These are phyloP conservation scores for Skeletonema marinoi DNA, from an alignment of 108 stramenopile genomes.

Conservation along the genomic window DNA sequence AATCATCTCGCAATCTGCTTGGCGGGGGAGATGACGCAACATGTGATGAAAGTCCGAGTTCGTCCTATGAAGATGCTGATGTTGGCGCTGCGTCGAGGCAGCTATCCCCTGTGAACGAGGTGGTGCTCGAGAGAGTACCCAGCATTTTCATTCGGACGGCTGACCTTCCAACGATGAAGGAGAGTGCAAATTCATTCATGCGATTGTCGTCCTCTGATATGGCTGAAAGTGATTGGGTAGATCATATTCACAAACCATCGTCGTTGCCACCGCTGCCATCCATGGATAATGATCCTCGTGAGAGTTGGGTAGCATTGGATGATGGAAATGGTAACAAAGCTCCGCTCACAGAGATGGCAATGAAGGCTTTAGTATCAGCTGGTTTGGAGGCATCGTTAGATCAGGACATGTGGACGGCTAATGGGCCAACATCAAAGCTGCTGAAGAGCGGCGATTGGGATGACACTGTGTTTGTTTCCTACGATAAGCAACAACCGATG, in stretches of 20 bases:
- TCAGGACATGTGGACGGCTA: conserved; percentile 61
- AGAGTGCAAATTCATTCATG: neutral
- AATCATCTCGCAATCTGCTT: neutral
- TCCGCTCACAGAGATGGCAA: conserved; percentile 68
- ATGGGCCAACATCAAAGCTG: conserved; percentile 44
- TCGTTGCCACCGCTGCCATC: conserved; percentile 64
- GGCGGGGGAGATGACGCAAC: neutral
- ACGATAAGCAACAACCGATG: conserved; percentile 1
- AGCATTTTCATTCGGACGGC: conserved; percentile 42
- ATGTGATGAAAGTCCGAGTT: conserved; percentile 10
- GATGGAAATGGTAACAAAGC: conserved; percentile 59
- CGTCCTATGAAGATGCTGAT: conserved; percentile 6
- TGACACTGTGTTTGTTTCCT: conserved; percentile 21
- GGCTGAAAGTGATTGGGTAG: conserved; percentile 18
- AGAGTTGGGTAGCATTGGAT: conserved; percentile 74
- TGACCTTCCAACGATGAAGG: conserved; percentile 40
- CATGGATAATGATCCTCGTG: conserved; percentile 60
- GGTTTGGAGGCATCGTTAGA: conserved; percentile 55
- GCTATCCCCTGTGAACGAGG: neutral
- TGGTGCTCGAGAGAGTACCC: neutral
- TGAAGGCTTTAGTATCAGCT: conserved; percentile 52
- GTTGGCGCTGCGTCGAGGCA: neutral
- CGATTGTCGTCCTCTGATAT: conserved; percentile 11
- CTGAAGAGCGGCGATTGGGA: conserved; percentile 39
- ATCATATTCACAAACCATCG: conserved; percentile 53